Percentiles rank a stretch among this genome's conserved stretches.
These are phyloP conservation scores for Aspergillus homomorphus DNA, from an alignment of 495 filamentous ascomycete genomes.

Conservation along the genomic window DNA sequence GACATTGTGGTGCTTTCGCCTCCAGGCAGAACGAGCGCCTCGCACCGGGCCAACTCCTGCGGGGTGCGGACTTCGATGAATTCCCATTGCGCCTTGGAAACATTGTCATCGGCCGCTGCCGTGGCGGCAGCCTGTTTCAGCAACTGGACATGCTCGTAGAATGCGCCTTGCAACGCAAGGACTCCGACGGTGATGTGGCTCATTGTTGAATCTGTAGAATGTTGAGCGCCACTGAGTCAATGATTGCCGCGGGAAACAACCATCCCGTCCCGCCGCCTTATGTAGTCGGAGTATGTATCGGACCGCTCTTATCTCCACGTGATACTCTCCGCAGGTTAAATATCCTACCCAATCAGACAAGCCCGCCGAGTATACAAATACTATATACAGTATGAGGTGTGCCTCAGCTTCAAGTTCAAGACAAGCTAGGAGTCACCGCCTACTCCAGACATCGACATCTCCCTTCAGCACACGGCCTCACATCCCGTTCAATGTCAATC, in stretches of 20 bases:
- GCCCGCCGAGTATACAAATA: too few species aligned
- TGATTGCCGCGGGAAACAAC: too few species aligned
- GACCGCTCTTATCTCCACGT: too few species aligned
- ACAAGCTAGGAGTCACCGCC: too few species aligned
- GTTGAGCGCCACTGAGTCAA: constrained; percentile 2
- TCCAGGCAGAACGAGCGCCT: constrained; percentile 85
- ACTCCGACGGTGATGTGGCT: constrained; percentile 65
- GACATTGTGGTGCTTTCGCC: constrained; percentile 95
- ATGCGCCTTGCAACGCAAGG: constrained; percentile 91
- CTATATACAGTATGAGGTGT: too few species aligned
- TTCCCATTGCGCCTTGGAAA: constrained; percentile 41
- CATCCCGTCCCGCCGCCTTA: too few species aligned
- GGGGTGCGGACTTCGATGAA: constrained; percentile 80
- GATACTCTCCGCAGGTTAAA: too few species aligned
- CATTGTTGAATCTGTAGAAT: constrained; percentile 21
- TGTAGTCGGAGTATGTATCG: too few species aligned
- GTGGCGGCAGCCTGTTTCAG: constrained; percentile 60
- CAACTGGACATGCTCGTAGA: constrained; percentile 80
- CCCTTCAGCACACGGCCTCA: constrained; percentile 32
- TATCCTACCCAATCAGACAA: too few species aligned
- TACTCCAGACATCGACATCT: constrained; percentile 22
- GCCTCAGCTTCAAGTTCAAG: too few species aligned
- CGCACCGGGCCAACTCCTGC: constrained; percentile 65
- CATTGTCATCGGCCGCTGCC: constrained; percentile 25
- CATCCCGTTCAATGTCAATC: constrained; percentile 32